Base-by-base conservation (phyloP, 345 rosid genomes). In the Chamaenerion angustifolium region DNA sequence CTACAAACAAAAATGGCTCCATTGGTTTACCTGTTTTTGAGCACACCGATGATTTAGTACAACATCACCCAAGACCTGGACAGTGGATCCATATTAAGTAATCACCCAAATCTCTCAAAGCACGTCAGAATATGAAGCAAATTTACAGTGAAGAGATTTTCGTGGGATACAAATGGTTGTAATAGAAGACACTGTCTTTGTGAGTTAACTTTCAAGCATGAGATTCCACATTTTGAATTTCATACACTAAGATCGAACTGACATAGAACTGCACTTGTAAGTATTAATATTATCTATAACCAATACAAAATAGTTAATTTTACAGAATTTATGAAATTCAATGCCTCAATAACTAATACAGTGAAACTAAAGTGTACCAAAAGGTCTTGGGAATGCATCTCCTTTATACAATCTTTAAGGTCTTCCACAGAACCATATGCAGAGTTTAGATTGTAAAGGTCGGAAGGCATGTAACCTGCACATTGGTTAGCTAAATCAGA, bases 11-110 rank as follows among this genome's bases (percentile, higher is more conserved):
- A 23, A 23, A 23, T 23, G 27, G 27, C 27, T 23, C 27, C 51
- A 48, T 4, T 16, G 25, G 27, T 14, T 25, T 52, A 65, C 78
- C 67, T 73, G 74, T 50, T 73, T 73, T n/a, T 75, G 71, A 0
- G 80, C 80, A 55, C 80, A 75, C 37, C 80, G 70, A 68, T 75
- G 80, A 56, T 75, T 75, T 50, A 75, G 69, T 13, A 75, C 80
- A 52, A 57, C 71, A 68, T 75, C 80, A 58, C 80, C 80, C 55
- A 71, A 60, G 59, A 60, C 76, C 80, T 71, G 48, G 27, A 62
- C 37, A 45, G 12, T 45, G 15, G 48, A 45, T 45, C 18, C 1
- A 11, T 14, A 8, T 19, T 14, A 45, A n/a, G n/a, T n/a, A 45
- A 19, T 19, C 15, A 16, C 15, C 9, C 48, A 45, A 14, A 8